phyloP scores from a whole-genome alignment of 1,284 basidiomycete species.

The Cryptococcus hybrid region DNA sequence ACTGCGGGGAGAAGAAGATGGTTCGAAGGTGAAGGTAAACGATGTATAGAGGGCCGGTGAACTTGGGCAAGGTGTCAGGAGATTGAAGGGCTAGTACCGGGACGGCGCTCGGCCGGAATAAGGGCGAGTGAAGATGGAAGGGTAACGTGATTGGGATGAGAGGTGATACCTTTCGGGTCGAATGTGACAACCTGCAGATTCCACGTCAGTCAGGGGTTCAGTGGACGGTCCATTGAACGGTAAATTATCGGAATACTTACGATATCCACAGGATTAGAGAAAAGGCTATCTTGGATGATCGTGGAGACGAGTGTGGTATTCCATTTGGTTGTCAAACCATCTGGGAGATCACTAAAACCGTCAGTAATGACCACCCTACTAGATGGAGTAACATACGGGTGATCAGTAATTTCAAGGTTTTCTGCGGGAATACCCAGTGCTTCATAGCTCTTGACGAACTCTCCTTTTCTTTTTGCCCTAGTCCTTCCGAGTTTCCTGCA shows the following conservation, averaged over 20 bases:
- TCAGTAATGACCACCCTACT: not conserved
- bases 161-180: constrained; percentile 75
- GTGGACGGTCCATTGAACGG: not conserved
- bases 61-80: constrained; percentile 59
- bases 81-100: constrained; percentile 63
- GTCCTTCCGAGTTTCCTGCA: constrained; percentile 72
- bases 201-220: not conserved
- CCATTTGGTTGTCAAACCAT: constrained; percentile 61
- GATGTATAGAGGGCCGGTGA: constrained; percentile 37
- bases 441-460: constrained; percentile 67
- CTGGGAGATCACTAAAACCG: constrained; percentile 65
- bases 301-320: constrained; percentile 3
- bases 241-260: not conserved
- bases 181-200: constrained; percentile 79
- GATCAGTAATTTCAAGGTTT: constrained; percentile 64
- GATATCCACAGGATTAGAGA: constrained; percentile 6
- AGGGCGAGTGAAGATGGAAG: constrained; percentile 58
- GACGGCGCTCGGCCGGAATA: constrained; percentile 11
- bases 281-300: constrained; percentile 5
- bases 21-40: constrained; percentile 28
- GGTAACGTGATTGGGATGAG: constrained; percentile 86
- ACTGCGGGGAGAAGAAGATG: not conserved
- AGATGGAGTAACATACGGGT: constrained; percentile 59
- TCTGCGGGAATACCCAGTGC: constrained; percentile 64
- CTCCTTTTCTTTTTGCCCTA: constrained; percentile 64